Evolutionary conservation across 1,139 yeast species (phyloP), one percentile per base, ranked within the genome.

Genomic region (Kodamaea alishanica): DNA sequence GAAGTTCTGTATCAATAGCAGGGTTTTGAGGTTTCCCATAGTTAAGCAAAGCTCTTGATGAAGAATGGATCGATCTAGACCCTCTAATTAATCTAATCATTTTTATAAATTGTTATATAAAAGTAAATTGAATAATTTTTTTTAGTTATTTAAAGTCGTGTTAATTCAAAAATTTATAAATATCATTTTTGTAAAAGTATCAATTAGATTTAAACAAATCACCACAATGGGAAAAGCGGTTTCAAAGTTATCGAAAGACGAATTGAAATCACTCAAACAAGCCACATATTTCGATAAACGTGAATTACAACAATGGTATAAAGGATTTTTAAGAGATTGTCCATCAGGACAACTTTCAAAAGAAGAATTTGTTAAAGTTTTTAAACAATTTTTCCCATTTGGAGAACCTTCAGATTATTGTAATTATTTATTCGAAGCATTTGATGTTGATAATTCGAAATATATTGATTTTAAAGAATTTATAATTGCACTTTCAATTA

Each of bases 291-390:
- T 94, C 58, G 96, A 92, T 58, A 80, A 92, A 42, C 74, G 96
- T 49, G 98, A 94, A 58, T 77, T 94, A 37, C 97, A 92, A 60
- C 98, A 90, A 58, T 92, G 98, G 98, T 92, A 90, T 61, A 90
- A 89, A 60, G 97, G 97, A 4, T 92, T 92, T 54, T 70, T 85
- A 35, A 75, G 96, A 55, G 98, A 94, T 56, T 90, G 97, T 60
- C 97, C 97, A 0, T 74, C 80, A 33, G 98, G 98, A 0, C 92
- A 84, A 56, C 70, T 94, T 32, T 79, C 89, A 7, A 85, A 84
- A 55, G 87, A 84, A 39, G 97, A 92, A 57, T 89, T 94, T 60
- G 81, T 86, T 48, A 87, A 86, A 60, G 90, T 92, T 15, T 94
- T 89, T 66, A 88, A 87, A 60, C 97, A 92, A 58, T 94, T 90